These are phyloP conservation scores for Dissophora ornata DNA, from an alignment of 192 early-diverging fungal species.

Conservation along the genomic window DNA sequence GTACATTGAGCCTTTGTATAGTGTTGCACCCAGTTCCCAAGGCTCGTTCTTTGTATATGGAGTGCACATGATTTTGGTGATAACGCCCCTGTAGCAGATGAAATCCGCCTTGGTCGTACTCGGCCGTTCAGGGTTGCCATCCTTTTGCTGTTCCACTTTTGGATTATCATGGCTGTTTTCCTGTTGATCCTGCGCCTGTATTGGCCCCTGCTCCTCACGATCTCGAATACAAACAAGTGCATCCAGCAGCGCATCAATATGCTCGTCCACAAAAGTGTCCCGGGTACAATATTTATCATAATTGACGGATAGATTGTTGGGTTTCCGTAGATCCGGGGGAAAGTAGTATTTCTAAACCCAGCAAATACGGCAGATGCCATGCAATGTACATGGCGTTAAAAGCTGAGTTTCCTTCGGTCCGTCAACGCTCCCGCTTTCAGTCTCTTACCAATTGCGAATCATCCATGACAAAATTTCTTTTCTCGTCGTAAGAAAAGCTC, in stretches of 20 bases:
- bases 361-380: no score
- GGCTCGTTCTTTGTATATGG: constrained; percentile 81
- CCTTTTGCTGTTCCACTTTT: constrained; percentile 7
- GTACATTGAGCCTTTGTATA: constrained; percentile 66
- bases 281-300: constrained; percentile 77
- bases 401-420: no score
- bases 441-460: constrained; percentile 62
- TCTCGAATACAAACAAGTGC: constrained; percentile 61
- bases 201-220: constrained; percentile 21
- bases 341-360: constrained; percentile 70
- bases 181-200: no score
- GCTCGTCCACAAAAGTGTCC: constrained; percentile 69
- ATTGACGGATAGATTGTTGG: constrained; percentile 70
- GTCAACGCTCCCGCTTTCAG: no score
- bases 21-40: constrained; percentile 86
- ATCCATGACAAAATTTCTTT: constrained; percentile 70
- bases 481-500: constrained; percentile 72
- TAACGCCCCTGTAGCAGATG: constrained; percentile 87
- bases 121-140: background rate
- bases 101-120: constrained; percentile 30
- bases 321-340: constrained; percentile 55
- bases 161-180: no score
- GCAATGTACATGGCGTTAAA: no score
- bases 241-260: constrained; percentile 84
- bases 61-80: constrained; percentile 86